Evolutionary conservation across 192 early-diverging fungal species (phyloP).

Genomic region (Linnemannia schmuckeri): DNA sequence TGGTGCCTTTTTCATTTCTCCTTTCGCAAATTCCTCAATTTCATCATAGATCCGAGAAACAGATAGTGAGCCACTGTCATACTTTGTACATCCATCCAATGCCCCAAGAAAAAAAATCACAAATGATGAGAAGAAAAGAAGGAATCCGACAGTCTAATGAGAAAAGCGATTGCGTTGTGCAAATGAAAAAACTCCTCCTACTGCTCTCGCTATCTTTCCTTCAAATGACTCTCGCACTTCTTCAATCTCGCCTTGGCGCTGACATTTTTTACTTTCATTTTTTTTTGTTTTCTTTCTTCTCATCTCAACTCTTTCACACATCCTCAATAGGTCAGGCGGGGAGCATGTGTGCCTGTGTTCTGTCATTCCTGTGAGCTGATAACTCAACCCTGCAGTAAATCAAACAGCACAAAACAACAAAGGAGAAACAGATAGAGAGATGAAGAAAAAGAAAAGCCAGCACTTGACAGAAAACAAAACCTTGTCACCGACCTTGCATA

Average conservation of each 20-base stretch:
- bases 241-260: background rate
- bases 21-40: background rate
- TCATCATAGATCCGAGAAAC: background rate
- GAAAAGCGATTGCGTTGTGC: too few relatives aligned
- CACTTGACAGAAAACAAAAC: background rate
- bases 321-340: background rate
- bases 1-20: background rate
- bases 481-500: too few relatives aligned
- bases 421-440: background rate
- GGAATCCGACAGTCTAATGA: background rate
- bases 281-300: background rate
- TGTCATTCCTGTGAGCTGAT: background rate
- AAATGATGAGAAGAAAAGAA: background rate
- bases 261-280: background rate
- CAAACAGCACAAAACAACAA: background rate
- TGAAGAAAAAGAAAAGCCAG: background rate
- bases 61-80: background rate
- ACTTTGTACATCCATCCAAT: background rate
- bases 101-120: background rate
- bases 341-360: background rate
- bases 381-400: constrained; percentile 2
- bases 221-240: background rate
- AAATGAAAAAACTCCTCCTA: too few relatives aligned
- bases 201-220: too few relatives aligned
- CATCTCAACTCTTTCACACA: background rate